Base-by-base conservation (phyloP, 2,329 filamentous ascomycete species). In the Raffaelea arxii region DNA sequence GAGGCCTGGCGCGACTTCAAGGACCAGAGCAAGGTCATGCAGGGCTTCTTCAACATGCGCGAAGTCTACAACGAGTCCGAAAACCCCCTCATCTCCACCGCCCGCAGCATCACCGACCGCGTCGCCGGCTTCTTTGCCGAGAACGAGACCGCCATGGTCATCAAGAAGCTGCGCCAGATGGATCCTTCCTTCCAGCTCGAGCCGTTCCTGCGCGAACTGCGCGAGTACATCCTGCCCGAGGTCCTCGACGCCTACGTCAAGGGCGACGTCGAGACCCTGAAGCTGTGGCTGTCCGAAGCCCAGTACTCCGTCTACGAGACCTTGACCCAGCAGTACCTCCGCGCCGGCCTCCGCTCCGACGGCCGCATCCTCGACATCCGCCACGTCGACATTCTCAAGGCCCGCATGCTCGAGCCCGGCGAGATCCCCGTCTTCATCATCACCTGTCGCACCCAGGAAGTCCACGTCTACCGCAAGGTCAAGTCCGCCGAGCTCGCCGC, bases 181-280 rank as follows among this genome's bases (percentile, higher is more conserved):
- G 92, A 98, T 57, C 91, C 92, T 5, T 77, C 75, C 54, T 98
- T 98, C 74, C 88, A 96, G 62, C 78, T 95, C 56, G 92, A 98
- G 65, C 86, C 89, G 1, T 98, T 97, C 72, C 69, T 97, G 44
- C 84, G 86, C 54, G 92, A 98, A 59, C 86, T 98, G 67, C 86
- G 92, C 63, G 91, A 97, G 67, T 98, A 97, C 66, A 97, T 98
- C 46, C 76, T 98, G 1, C 92, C 92, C 7, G 92, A 98, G 67
- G 92, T 97, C 3, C 77, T 98, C 18, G 92, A 98, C 61, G 92
- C 92, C 22, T 98, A 98, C 58, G 92, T 98, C 58, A 97, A 95
- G 73, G 92, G 90, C 40, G 92, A 98, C 57, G 76, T 84, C 11
- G 86, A 91, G 63, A 91, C 86, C 0, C 72, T 98, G 46, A 94